Evolutionary conservation across 306 rosid species (phyloP).

Genomic region (Ammopiptanthus mongolicus): DNA sequence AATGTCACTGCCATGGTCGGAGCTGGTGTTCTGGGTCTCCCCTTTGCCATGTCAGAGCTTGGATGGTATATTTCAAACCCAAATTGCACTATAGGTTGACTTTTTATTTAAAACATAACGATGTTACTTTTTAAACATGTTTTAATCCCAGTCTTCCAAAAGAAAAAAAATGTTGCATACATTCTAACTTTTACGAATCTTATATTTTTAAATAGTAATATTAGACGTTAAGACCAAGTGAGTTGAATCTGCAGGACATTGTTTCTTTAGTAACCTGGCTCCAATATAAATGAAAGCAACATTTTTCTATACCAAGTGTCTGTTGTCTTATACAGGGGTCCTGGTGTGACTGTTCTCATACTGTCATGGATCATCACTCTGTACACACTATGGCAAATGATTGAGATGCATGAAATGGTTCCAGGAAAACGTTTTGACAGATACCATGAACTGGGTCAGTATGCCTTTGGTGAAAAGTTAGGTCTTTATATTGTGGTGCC

Average conservation of each 20-base stretch:
- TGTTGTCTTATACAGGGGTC: constrained; percentile 49
- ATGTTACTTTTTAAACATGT: not conserved
- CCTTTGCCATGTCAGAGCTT: constrained; percentile 60
- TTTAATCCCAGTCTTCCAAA: not conserved
- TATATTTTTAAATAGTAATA: not conserved
- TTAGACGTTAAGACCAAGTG: not conserved
- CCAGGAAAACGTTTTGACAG: constrained; percentile 77
- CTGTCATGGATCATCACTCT: constrained; percentile 71
- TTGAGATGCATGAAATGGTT: constrained; percentile 87
- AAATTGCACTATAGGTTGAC: not conserved
- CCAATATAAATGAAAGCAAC: not conserved
- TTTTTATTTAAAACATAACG: not conserved
- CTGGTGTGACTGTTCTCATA: constrained; percentile 51
- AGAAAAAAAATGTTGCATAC: too few relatives aligned
- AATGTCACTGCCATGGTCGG: constrained; percentile 92
- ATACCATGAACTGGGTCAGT: constrained; percentile 78
- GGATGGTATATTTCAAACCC: constrained; percentile 53
- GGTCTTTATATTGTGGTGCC: constrained; percentile 87
- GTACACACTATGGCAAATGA: constrained; percentile 83
- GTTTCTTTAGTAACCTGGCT: not conserved
- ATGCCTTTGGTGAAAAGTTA: constrained; percentile 77
- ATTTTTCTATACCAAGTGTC: not conserved
- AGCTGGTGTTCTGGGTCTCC: constrained; percentile 83
- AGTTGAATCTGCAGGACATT: not conserved
- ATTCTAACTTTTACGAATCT: not conserved